phyloP scores from a whole-genome alignment of 2,329 filamentous ascomycete genomes.

The Mycosphaerella arachidis region DNA sequence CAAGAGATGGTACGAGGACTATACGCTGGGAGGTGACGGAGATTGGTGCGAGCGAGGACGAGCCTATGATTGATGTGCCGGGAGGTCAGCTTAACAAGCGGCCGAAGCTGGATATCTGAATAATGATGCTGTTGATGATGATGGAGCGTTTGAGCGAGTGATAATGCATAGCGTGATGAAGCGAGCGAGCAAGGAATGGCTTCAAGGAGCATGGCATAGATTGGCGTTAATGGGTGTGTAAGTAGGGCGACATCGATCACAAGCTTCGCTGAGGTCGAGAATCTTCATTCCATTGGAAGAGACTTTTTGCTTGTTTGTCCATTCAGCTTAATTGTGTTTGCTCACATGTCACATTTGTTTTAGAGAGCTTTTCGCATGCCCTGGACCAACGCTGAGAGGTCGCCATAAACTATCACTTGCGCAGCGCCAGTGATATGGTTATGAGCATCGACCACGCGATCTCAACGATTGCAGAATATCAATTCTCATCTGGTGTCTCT shows the following conservation, averaged over 20 bases:
- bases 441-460: too few relatives aligned
- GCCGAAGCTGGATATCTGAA: background rate
- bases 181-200: background rate
- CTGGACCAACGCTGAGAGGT: background rate
- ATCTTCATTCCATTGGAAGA: background rate
- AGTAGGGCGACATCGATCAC: background rate
- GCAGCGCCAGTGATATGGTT: too few relatives aligned
- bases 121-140: background rate
- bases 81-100: background rate
- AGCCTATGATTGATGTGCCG: background rate
- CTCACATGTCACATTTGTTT: background rate
- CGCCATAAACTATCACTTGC: too few relatives aligned
- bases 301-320: background rate
- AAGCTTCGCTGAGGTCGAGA: background rate
- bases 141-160: background rate
- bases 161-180: background rate
- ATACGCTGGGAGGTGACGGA: slow-evolving; percentile 85
- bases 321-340: background rate
- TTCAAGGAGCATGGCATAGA: background rate
- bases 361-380: background rate
- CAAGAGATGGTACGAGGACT: slow-evolving; percentile 59
- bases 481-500: too few relatives aligned
- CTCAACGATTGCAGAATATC: too few relatives aligned
- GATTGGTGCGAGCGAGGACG: slow-evolving; percentile 37
- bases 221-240: background rate